phyloP scores from a whole-genome alignment of 2,329 filamentous ascomycete species.

The Fusarium torreyae region DNA sequence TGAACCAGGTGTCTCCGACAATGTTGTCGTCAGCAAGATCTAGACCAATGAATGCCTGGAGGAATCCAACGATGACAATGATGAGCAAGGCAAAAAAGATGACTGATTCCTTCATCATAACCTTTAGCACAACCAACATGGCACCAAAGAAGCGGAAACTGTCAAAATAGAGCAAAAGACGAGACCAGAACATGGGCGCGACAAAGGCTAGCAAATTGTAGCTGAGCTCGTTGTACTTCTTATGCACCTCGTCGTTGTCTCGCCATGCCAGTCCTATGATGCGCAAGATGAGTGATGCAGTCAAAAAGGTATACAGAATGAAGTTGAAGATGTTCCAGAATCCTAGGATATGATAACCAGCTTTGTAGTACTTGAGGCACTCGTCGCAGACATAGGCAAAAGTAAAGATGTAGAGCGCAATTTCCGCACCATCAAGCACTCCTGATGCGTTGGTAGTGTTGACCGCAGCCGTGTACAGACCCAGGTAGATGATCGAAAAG shows the following conservation, averaged over 20 bases:
- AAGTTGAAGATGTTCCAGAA: slow-evolving; percentile 99
- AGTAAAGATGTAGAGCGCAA: slow-evolving; percentile 91
- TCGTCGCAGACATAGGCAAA: slow-evolving; percentile 93
- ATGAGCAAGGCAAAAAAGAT: slow-evolving; percentile 96
- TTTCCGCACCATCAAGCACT: slow-evolving; percentile 87
- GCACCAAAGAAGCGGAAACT: slow-evolving; percentile 96
- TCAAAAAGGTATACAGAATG: slow-evolving; percentile 83
- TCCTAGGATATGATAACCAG: slow-evolving; percentile 89
- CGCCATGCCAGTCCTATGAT: slow-evolving; percentile 81
- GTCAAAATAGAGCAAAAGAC: slow-evolving; percentile 92
- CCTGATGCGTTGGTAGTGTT: slow-evolving; percentile 92
- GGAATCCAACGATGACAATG: slow-evolving; percentile 87
- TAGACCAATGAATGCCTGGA: slow-evolving; percentile 94
- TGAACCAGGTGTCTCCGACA: slow-evolving; percentile 78
- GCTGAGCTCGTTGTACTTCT: slow-evolving; percentile 81
- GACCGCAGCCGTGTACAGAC: slow-evolving; percentile 89
- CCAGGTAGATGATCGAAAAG: slow-evolving; percentile 86
- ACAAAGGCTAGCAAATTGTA: slow-evolving; percentile 96
- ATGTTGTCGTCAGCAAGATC: slow-evolving; percentile 84
- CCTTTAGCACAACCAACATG: slow-evolving; percentile 97
- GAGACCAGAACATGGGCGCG: slow-evolving; percentile 97
- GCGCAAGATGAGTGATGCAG: slow-evolving; percentile 83
- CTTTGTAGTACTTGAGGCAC: slow-evolving; percentile 90
- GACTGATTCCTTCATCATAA: slow-evolving; percentile 93
- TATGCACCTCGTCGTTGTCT: slow-evolving; percentile 61